Evolutionary conservation across 768 basidiomycete genomes (phyloP).

Genomic region (Leccinum variicolor): DNA sequence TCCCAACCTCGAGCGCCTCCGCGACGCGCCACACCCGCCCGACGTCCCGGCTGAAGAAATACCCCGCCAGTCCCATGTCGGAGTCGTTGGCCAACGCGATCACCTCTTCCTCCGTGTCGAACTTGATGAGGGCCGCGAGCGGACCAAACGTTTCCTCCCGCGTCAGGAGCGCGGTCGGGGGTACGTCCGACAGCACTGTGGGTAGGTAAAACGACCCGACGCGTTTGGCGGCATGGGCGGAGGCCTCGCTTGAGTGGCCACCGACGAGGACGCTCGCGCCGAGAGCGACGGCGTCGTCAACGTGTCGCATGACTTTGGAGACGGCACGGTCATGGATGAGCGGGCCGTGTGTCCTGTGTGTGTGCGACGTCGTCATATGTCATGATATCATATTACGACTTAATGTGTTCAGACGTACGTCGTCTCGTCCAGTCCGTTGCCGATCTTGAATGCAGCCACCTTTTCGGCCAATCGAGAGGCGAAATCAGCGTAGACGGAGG

Average conservation of each 20-base stretch:
- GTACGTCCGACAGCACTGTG: constrained; percentile 87
- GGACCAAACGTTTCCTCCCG: constrained; percentile 96
- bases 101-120: constrained; percentile 93
- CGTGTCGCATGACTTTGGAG: constrained; percentile 81
- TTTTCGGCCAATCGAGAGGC: constrained; percentile 81
- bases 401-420: constrained; percentile 46
- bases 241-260: constrained; percentile 61
- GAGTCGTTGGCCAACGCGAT: constrained; percentile 80
- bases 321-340: constrained; percentile 85
- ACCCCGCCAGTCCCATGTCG: constrained; percentile 87
- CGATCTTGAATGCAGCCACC: constrained; percentile 82
- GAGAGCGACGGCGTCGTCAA: constrained; percentile 79
- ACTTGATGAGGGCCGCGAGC: constrained; percentile 80
- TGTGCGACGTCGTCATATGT: not conserved
- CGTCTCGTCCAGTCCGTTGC: constrained; percentile 77
- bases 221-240: constrained; percentile 2
- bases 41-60: constrained; percentile 87
- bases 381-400: not conserved
- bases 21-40: constrained; percentile 93
- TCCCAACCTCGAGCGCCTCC: constrained; percentile 91
- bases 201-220: constrained; percentile 74
- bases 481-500: constrained; percentile 89
- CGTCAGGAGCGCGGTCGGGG: constrained; percentile 58
- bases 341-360: constrained; percentile 83
- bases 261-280: constrained; percentile 90